Evolutionary conservation across 2,329 filamentous ascomycete genomes (phyloP), one percentile per base, ranked within the genome.

Genomic region (Chrysoporthe deuterocubensis): DNA sequence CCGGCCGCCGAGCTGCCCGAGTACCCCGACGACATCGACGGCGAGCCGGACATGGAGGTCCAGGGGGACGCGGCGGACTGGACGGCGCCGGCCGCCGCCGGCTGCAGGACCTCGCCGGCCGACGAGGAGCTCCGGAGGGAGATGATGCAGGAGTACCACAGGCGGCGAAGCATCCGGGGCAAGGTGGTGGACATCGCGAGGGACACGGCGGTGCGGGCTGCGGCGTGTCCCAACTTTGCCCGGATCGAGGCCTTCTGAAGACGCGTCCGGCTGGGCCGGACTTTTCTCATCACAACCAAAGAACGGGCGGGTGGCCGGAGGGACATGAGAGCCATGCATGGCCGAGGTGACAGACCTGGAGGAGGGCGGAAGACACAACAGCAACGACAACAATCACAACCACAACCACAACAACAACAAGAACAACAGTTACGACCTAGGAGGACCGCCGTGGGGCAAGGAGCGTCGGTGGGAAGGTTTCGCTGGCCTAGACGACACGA

Each of bases 61-160:
- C 46, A 42, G 46, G 61, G 14, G 5, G 46, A 63, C n/a, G 60
- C 32, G 34, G 14, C 46, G 32, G 34, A 14, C 5, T 9, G 18
- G 16, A 54, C 26, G 26, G 26, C 26, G 26, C 26, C 26, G 26
- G 26, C 26, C 26, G 26, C 26, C 26, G 26, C 26, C 26, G 26
- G 26, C 26, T 42, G 63, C 42, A 34, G 59, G 63, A 26, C 50
- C 18, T 65, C 63, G 18, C 54, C 52, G 4, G 52, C 54, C 6
- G 63, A 65, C 8, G 63, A 65, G 14, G 63, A 65, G 54, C 63
- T 65, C 5, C 16, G 54, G 14, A 37, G 44, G 40, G 63, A 65
- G 8, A 65, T 65, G 63, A 34, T 65, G 37, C 63, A 48, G 16
- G 63, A 65, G 26, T 65, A 58, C 21, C 63, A 57, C 7, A 21